Base-by-base conservation (phyloP, 306 rosid genomes). In the Ormosia semicastrata region DNA sequence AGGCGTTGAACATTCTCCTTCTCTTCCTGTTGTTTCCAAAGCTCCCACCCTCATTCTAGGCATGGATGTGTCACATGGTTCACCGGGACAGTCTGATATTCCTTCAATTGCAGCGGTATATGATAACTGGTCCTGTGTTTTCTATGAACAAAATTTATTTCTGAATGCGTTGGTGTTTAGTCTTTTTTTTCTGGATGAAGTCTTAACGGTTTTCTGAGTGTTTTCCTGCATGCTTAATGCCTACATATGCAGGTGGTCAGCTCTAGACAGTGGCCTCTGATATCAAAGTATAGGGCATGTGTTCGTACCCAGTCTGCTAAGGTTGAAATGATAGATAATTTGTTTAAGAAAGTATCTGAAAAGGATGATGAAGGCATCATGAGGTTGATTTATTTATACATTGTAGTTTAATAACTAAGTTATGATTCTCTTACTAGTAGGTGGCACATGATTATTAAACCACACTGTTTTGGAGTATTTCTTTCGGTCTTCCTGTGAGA, bases 41-140 rank as follows among this genome's bases (percentile, higher is more conserved):
- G 88, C 82, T 81, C 98, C 99, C 4, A 90, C 99, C 2, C 81
- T 95, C 53, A 93, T 95, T 53, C 85, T 95, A 52, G 99, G 99
- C 53, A 95, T 95, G 99, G 99, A 95, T 62, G 99, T 95, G n/a
- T 95, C 98, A 0, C 99, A 95, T 85, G 99, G 99, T 6, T 95
- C 99, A n/a, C 99, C 99, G 1, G 99, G 99, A 56, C 98, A 93
- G 71, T 81, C 97, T 4, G 98, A 93, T 56, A 75, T 93, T 50
- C 99, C 99, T 32, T 95, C 98, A 7, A 95, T 95, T 66, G 98
- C 99, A 5, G 98, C 99, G 79, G 99, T 95, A 89, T 74, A 75
- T 59, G 69, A 58, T 24, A 40, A 7, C 62, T 24, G 10, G 7
- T 8, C 14, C 30, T 71, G 17, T 54, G 29, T 53, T 44, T 18